Conservation (phyloP, 495 filamentous ascomycete species). For the Lepidopterella palustris region DNA sequence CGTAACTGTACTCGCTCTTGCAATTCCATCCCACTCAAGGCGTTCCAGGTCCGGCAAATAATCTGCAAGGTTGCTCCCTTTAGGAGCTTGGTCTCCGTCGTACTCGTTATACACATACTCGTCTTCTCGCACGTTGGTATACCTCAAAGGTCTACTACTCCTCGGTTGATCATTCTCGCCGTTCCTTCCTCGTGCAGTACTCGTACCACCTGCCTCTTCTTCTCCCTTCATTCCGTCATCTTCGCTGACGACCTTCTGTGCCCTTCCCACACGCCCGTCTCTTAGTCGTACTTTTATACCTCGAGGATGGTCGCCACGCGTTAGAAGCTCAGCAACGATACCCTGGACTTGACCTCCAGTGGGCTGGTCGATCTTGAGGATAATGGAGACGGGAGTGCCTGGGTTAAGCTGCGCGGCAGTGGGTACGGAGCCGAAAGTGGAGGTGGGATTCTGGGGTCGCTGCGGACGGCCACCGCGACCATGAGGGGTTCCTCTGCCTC, state of each 20-base stretch:
- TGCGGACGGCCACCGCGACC: too few relatives aligned
- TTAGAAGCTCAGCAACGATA: slow-evolving; percentile 54
- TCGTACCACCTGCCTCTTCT: slow-evolving; percentile 17
- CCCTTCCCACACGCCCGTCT: slow-evolving; percentile 62
- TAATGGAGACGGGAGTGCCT: slow-evolving; percentile 47
- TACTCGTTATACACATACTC: slow-evolving; percentile 22
- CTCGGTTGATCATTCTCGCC: slow-evolving; percentile 3
- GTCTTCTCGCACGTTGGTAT: slow-evolving; percentile 18
- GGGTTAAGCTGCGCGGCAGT: slow-evolving; percentile 48
- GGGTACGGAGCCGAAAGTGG: slow-evolving; percentile 49
- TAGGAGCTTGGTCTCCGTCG: background rate
- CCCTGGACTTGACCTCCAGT: slow-evolving; percentile 62
- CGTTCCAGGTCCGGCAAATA: slow-evolving; percentile 13
- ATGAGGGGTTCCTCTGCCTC: background rate
- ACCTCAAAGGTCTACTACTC: background rate
- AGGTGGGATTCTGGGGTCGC: background rate
- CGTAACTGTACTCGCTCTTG: slow-evolving; percentile 1
- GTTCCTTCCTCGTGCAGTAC: slow-evolving; percentile 26
- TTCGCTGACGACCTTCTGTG: slow-evolving; percentile 47
- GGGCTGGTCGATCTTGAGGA: slow-evolving; percentile 59
- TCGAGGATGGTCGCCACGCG: slow-evolving; percentile 62
- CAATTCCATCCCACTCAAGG: slow-evolving; percentile 4
- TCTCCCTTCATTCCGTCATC: slow-evolving; percentile 21
- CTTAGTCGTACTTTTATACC: slow-evolving; percentile 68
- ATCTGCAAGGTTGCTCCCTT: slow-evolving; percentile 18